Evolutionary conservation across 148 eudicot genomes (phyloP).

Genomic region (Arctostaphylos glauca): DNA sequence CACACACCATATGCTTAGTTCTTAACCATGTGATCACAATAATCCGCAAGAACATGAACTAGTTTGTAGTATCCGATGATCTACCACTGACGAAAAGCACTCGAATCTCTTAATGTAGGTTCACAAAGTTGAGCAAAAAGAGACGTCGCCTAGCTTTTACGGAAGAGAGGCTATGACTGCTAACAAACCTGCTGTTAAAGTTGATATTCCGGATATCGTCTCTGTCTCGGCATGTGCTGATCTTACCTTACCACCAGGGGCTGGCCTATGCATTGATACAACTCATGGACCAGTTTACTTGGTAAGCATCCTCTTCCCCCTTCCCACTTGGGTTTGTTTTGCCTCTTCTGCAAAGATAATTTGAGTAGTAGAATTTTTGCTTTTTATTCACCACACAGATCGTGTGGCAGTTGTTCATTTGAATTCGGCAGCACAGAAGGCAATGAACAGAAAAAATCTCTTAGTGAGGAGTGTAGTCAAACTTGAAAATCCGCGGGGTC

Average conservation of each 20-base stretch:
- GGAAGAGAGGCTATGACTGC: constrained; percentile 33
- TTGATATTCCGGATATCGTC: constrained; percentile 65
- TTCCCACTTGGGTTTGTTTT: not conserved
- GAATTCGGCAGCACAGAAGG: not conserved
- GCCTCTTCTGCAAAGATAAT: not conserved
- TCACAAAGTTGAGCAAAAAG: constrained; percentile 48
- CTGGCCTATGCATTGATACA: constrained; percentile 83
- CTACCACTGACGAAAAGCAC: not conserved
- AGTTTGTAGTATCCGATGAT: not conserved
- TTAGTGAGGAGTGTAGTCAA: not conserved
- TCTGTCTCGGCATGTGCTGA: constrained; percentile 87
- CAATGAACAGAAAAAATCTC: not conserved
- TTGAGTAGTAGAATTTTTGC: not conserved
- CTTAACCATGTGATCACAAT: not conserved
- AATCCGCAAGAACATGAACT: not conserved
- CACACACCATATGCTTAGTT: not conserved
- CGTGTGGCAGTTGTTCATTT: not conserved
- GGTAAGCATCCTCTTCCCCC: constrained; percentile 44
- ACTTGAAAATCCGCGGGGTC: not conserved
- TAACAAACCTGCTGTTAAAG: constrained; percentile 48
- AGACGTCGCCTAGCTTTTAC: constrained; percentile 52
- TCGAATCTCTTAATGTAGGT: constrained; percentile 44
- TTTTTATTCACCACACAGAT: not conserved
- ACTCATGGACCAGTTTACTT: constrained; percentile 65
- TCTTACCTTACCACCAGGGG: constrained; percentile 91